These are phyloP conservation scores for Neofusicoccum ribis DNA, from an alignment of 2,329 filamentous ascomycete genomes.

Conservation along the genomic window DNA sequence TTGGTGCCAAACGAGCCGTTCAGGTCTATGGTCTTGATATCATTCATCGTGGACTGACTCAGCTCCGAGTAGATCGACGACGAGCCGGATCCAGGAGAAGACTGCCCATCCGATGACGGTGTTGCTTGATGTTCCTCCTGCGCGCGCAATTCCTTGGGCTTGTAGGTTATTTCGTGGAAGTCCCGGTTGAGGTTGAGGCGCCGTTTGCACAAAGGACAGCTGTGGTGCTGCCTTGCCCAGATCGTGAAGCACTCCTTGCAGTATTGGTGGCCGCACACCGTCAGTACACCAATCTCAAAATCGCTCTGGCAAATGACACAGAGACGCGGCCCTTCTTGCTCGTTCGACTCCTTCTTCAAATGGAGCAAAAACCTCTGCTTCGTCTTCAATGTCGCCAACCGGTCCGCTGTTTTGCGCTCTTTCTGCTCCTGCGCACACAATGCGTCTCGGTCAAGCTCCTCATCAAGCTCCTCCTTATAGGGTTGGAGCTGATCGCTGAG, in stretches of 20 bases:
- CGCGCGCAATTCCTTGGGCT: slow-evolving; percentile 70
- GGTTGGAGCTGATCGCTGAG: slow-evolving; percentile 86
- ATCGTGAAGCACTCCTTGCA: slow-evolving; percentile 82
- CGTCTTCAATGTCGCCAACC: slow-evolving; percentile 64
- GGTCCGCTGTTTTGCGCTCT: slow-evolving; percentile 57
- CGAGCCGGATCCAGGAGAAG: background rate
- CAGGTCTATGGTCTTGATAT: slow-evolving; percentile 82
- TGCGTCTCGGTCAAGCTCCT: slow-evolving; percentile 55
- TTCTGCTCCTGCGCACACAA: slow-evolving; percentile 43
- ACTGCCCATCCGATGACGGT: background rate
- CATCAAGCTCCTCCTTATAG: slow-evolving; percentile 65
- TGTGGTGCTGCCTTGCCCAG: slow-evolving; percentile 75
- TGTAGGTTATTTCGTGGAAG: slow-evolving; percentile 82
- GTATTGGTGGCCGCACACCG: slow-evolving; percentile 87
- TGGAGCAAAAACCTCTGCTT: slow-evolving; percentile 75
- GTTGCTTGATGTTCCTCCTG: slow-evolving; percentile 55
- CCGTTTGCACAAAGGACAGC: slow-evolving; percentile 83
- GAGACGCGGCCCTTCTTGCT: slow-evolving; percentile 55
- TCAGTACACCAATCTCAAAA: slow-evolving; percentile 79
- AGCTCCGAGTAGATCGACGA: slow-evolving; percentile 75
- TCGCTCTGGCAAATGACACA: slow-evolving; percentile 83
- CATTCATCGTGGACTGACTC: slow-evolving; percentile 66
- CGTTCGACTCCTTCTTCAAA: slow-evolving; percentile 62
- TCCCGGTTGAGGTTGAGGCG: slow-evolving; percentile 60
- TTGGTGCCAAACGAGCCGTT: slow-evolving; percentile 80